phyloP scores from a whole-genome alignment of 768 basidiomycete genomes.

The Gloeostereum incarnatum region DNA sequence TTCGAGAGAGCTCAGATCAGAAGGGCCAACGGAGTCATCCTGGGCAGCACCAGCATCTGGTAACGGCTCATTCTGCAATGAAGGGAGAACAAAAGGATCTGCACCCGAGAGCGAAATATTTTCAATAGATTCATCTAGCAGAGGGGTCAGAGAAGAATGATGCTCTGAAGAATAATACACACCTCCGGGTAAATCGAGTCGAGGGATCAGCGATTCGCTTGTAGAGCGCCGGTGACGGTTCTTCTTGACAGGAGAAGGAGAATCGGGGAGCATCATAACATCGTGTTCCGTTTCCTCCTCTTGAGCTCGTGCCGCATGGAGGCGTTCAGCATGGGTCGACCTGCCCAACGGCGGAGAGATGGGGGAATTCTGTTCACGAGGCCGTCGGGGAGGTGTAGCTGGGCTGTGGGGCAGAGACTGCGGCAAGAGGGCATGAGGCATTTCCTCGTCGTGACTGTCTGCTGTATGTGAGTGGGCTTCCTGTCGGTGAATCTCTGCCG shows the following conservation, averaged over 20 bases:
- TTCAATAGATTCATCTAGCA: conserved; percentile 1
- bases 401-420: conserved; percentile 6
- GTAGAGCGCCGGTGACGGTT: conserved; percentile 15
- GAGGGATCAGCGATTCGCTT: conserved; percentile 8
- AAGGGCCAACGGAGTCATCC: conserved; percentile 6
- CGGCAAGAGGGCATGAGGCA: conserved; percentile 20
- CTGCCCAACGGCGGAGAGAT: conserved; percentile 22
- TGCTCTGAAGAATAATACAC: conserved; percentile 1
- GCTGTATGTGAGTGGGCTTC: conserved; percentile 20
- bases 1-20: conserved; percentile 10
- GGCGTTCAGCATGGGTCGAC: conserved; percentile 29
- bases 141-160: background rate
- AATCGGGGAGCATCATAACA: conserved; percentile 35
- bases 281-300: conserved; percentile 25
- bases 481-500: conserved; percentile 32
- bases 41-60: conserved; percentile 4
- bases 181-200: conserved; percentile 13
- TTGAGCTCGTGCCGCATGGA: conserved; percentile 13
- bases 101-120: conserved; percentile 1
- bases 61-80: conserved; percentile 11
- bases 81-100: conserved; percentile 13
- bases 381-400: conserved; percentile 10
- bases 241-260: conserved; percentile 30
- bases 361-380: background rate
- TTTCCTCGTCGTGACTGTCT: conserved; percentile 12